These are phyloP conservation scores for Claviceps citrina DNA, from an alignment of 2,329 filamentous ascomycete genomes.

Conservation along the genomic window DNA sequence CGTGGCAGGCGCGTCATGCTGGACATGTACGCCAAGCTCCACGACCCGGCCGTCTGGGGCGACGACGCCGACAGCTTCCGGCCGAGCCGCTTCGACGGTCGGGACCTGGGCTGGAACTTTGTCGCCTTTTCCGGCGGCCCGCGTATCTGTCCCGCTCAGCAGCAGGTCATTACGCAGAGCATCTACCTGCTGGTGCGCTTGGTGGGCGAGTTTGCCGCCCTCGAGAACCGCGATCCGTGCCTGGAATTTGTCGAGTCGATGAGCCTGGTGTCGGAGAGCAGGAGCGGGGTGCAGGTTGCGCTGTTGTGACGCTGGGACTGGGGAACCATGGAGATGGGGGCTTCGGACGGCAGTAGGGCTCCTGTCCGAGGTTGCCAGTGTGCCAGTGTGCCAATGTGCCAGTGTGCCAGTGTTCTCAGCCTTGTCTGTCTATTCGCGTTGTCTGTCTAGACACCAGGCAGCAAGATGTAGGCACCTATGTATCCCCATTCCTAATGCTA, in stretches of 20 bases:
- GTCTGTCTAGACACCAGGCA: too few relatives aligned
- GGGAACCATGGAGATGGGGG: too few relatives aligned
- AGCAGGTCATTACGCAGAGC: constrained; percentile 1
- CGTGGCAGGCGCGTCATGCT: neutral
- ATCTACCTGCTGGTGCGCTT: constrained; percentile 3
- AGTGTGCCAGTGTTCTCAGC: too few relatives aligned
- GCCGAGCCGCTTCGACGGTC: constrained; percentile 1
- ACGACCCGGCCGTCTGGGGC: constrained; percentile 1
- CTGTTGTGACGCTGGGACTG: too few relatives aligned
- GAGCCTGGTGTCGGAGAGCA: constrained; percentile 3
- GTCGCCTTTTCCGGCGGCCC: constrained; percentile 4
- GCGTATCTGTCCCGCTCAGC: constrained; percentile 4
- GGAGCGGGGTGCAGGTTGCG: constrained; percentile 1
- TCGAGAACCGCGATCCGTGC: constrained; percentile 4
- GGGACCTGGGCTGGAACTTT: constrained; percentile 1
- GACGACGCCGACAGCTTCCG: constrained; percentile 1
- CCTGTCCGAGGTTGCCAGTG: too few relatives aligned
- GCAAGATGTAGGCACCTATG: too few relatives aligned
- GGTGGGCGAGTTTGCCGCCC: neutral
- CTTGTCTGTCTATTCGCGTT: too few relatives aligned
- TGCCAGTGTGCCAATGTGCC: too few relatives aligned
- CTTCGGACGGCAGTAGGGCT: too few relatives aligned
- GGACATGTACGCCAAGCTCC: neutral
- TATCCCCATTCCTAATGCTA: too few relatives aligned
- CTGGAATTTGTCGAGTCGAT: constrained; percentile 2